Evolutionary conservation across 1,139 yeast genomes (phyloP).

Genomic region (Ashbya aceris): DNA sequence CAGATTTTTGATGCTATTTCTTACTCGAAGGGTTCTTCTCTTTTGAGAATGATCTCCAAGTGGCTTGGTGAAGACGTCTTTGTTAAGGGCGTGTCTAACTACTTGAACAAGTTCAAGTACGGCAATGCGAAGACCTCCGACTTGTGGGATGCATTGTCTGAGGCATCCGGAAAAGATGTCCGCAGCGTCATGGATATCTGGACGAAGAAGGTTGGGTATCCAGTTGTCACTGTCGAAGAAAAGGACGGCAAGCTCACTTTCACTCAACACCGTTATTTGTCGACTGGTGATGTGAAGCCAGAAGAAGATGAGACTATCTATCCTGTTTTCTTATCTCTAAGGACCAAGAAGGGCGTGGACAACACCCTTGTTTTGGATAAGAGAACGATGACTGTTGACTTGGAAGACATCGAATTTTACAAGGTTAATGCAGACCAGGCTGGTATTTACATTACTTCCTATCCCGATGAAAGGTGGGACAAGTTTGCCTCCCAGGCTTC

Average conservation of each 20-base stretch:
- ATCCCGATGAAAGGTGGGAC: conserved; percentile 63
- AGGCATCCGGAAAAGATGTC: conserved; percentile 68
- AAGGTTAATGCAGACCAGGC: conserved; percentile 77
- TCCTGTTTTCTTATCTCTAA: conserved; percentile 77
- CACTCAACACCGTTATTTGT: conserved; percentile 65
- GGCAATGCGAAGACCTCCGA: conserved; percentile 73
- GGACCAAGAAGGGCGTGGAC: conserved; percentile 58
- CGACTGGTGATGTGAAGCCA: conserved; percentile 67
- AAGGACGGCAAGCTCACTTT: conserved; percentile 39
- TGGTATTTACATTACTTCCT: conserved; percentile 76
- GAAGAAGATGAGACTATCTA: conserved; percentile 65
- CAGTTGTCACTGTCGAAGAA: conserved; percentile 59
- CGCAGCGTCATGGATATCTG: conserved; percentile 65
- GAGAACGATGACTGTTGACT: conserved; percentile 43
- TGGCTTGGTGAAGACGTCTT: conserved; percentile 69
- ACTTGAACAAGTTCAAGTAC: conserved; percentile 61
- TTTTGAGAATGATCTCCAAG: conserved; percentile 67
- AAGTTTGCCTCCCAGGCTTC: conserved; percentile 72
- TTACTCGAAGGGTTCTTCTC: conserved; percentile 72
- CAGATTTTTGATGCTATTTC: conserved; percentile 74
- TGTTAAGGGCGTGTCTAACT: conserved; percentile 67
- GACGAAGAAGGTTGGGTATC: conserved; percentile 80
- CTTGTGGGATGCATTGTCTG: conserved; percentile 68
- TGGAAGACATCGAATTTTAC: conserved; percentile 44
- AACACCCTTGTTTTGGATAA: conserved; percentile 48